These are phyloP conservation scores for Cystobasidium slooffiae DNA, from an alignment of 1,284 basidiomycete species.

Conservation along the genomic window DNA sequence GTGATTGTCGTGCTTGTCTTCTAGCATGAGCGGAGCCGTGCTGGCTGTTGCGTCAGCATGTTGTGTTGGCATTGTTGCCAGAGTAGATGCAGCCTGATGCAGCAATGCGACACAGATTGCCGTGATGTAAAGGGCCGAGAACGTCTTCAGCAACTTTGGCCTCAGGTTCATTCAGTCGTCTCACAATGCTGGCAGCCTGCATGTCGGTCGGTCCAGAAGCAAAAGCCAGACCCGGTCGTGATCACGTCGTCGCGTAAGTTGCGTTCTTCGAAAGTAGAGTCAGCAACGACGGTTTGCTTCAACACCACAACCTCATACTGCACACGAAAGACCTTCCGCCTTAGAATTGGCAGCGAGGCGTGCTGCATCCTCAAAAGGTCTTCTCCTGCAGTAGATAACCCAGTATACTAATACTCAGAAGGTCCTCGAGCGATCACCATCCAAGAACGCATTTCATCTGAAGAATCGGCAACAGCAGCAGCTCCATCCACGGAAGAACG, in stretches of 20 bases:
- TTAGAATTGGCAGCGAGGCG: no score
- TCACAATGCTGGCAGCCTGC: background rate
- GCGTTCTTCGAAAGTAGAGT: background rate
- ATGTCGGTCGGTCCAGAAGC: background rate
- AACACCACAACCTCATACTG: background rate
- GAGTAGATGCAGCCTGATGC: background rate
- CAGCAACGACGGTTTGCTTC: background rate
- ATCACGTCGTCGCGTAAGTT: no score
- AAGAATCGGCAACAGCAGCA: background rate
- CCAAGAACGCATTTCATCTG: no score
- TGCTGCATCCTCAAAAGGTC: no score
- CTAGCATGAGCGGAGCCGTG: constrained; percentile 16
- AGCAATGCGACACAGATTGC: constrained; percentile 1
- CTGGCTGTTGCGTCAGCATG: background rate
- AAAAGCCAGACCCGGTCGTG: background rate
- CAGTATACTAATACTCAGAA: no score
- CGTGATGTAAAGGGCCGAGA: background rate
- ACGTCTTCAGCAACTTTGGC: no score
- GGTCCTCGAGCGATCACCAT: no score
- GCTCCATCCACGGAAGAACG: background rate
- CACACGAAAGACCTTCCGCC: no score
- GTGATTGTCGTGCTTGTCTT: constrained; percentile 3
- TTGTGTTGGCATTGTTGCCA: background rate
- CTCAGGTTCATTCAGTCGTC: background rate
- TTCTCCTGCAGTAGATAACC: no score